Evolutionary conservation across 208 protist species (phyloP).

Genomic region (Acanthamoeba triangularis): DNA sequence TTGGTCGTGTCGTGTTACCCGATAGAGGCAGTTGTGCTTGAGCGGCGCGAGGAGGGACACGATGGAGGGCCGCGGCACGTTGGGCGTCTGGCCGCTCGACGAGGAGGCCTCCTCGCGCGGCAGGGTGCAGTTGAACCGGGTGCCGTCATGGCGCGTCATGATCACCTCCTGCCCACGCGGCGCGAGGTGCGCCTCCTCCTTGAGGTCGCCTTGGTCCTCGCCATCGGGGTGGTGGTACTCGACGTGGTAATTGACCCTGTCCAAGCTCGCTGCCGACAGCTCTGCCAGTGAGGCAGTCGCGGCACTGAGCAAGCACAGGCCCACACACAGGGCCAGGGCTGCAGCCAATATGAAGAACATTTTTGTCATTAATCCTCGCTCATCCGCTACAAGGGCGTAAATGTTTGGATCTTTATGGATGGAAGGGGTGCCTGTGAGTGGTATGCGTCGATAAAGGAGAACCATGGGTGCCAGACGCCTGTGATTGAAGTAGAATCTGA

Average conservation of each 20-base stretch:
- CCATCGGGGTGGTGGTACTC: neutral
- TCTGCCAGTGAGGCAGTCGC: neutral
- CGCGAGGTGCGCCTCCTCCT: neutral
- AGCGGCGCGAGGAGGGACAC: conserved; percentile 1
- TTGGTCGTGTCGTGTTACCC: neutral
- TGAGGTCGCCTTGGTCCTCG: neutral
- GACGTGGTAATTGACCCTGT: neutral
- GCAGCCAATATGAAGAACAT: neutral
- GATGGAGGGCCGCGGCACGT: neutral
- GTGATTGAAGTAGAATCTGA: no score
- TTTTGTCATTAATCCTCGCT: neutral
- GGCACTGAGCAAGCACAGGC: neutral
- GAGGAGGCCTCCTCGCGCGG: neutral
- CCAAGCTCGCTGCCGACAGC: neutral
- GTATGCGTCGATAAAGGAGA: no score
- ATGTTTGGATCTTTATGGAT: neutral
- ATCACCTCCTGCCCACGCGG: neutral
- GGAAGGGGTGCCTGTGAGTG: neutral
- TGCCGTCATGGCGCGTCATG: neutral
- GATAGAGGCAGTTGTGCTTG: conserved; percentile 39
- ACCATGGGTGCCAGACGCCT: no score
- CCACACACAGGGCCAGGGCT: neutral
- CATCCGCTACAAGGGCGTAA: neutral
- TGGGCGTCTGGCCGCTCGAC: neutral
- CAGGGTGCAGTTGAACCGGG: neutral